These are phyloP conservation scores for Cyclotella sp. DNA, from an alignment of 108 stramenopile species.

Conservation along the genomic window DNA sequence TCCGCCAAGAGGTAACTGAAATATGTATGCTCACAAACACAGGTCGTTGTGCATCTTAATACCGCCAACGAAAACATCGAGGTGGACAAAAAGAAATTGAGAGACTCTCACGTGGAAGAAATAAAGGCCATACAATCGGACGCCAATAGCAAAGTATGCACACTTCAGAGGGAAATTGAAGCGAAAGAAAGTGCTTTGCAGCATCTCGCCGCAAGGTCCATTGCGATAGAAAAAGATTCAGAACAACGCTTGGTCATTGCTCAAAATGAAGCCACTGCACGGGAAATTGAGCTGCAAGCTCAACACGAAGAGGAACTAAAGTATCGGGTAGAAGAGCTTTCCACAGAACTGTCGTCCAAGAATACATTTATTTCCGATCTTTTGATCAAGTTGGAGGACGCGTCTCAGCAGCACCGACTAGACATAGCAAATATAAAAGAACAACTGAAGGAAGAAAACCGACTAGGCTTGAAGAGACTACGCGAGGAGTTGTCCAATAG, in stretches of 20 bases:
- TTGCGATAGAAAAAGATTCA: constrained; percentile 25
- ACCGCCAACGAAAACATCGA: constrained; percentile 29
- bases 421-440: background rate
- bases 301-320: background rate
- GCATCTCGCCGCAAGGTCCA: constrained; percentile 16
- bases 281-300: background rate
- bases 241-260: constrained; percentile 8
- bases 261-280: constrained; percentile 4
- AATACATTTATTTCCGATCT: constrained; percentile 13
- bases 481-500: constrained; percentile 28
- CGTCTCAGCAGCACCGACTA: constrained; percentile 12
- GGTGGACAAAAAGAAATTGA: constrained; percentile 25
- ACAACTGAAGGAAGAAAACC: background rate
- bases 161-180: constrained; percentile 21
- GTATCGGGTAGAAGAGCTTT: background rate
- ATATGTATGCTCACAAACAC: too few species aligned
- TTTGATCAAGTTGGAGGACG: constrained; percentile 19
- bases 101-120: constrained; percentile 14
- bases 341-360: background rate
- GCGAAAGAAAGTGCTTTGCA: constrained; percentile 10
- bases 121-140: constrained; percentile 22
- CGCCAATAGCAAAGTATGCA: constrained; percentile 11
- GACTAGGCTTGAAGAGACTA: background rate
- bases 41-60: constrained; percentile 37
- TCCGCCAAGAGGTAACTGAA: too few species aligned